phyloP scores from a whole-genome alignment of 179 eudicot species.

The Silene noctiflora region DNA sequence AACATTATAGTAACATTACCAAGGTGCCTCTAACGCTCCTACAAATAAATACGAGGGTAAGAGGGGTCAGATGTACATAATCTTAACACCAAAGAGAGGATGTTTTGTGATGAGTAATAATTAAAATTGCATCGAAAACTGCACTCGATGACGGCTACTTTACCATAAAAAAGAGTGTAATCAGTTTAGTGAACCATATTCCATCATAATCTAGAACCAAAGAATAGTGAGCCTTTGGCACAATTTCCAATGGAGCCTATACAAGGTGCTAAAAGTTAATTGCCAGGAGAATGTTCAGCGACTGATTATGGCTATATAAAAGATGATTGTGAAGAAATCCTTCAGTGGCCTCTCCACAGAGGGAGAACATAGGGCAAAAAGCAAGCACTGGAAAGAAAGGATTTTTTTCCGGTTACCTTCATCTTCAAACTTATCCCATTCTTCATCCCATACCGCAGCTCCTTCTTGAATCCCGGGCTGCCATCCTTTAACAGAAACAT shows the following conservation, averaged over 20 bases:
- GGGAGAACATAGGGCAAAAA: neutral
- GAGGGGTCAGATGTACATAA: neutral
- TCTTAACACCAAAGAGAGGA: neutral
- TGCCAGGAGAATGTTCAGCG: neutral
- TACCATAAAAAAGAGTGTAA: neutral
- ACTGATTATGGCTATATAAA: neutral
- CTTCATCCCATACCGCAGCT: constrained; percentile 95
- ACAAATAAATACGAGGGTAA: neutral
- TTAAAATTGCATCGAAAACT: neutral
- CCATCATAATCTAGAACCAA: neutral
- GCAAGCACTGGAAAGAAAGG: neutral
- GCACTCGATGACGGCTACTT: neutral
- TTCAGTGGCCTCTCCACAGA: constrained; percentile 2
- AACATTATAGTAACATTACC: neutral
- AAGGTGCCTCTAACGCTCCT: neutral
- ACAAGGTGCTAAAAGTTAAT: neutral
- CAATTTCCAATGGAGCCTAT: neutral
- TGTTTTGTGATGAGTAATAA: constrained; percentile 25
- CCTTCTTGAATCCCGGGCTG: constrained; percentile 86
- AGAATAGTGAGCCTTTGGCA: neutral
- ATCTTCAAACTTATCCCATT: constrained; percentile 99
- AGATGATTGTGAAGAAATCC: neutral
- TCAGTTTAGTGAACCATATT: neutral
- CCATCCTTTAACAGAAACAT: constrained; percentile 62
- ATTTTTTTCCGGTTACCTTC: constrained; percentile 48